Evolutionary conservation across 352 stramenopile genomes (phyloP).

Genomic region (Phytophthora melonis): DNA sequence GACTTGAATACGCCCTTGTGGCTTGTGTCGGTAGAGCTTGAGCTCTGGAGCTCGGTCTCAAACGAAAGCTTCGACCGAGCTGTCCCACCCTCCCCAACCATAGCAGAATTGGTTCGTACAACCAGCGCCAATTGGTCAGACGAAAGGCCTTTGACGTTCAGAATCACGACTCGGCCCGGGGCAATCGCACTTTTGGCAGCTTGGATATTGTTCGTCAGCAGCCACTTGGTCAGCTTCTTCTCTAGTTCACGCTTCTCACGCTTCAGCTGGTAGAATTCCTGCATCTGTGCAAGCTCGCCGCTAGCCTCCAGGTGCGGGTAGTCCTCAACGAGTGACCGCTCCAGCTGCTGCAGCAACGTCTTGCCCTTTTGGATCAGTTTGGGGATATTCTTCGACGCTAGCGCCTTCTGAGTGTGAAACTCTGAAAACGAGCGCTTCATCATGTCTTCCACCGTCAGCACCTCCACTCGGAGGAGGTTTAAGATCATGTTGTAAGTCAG

Average conservation of each 20-base stretch:
- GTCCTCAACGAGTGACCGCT: slow-evolving; percentile 60
- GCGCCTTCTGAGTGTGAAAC: slow-evolving; percentile 94
- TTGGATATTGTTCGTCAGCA: slow-evolving; percentile 73
- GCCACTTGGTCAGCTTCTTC: slow-evolving; percentile 76
- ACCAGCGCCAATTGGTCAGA: slow-evolving; percentile 70
- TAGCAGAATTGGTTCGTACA: slow-evolving; percentile 55
- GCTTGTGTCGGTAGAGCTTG: slow-evolving; percentile 14
- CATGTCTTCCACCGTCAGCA: slow-evolving; percentile 94
- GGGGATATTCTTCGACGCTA: slow-evolving; percentile 82
- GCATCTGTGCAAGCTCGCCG: slow-evolving; percentile 69
- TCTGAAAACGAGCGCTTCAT: slow-evolving; percentile 98
- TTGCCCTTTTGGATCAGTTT: slow-evolving; percentile 76
- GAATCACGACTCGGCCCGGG: slow-evolving; percentile 61
- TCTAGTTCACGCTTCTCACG: slow-evolving; percentile 76
- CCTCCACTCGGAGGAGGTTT: slow-evolving; percentile 94
- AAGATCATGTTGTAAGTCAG: slow-evolving; percentile 99
- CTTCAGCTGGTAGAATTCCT: slow-evolving; percentile 77
- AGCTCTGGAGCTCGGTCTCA: slow-evolving; percentile 40
- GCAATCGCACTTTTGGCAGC: slow-evolving; percentile 71
- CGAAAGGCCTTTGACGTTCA: slow-evolving; percentile 77
- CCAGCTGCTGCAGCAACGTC: slow-evolving; percentile 58
- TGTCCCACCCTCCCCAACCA: slow-evolving; percentile 31
- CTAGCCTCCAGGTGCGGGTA: slow-evolving; percentile 69
- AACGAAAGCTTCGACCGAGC: slow-evolving; percentile 60
- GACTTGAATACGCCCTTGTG: slow-evolving; percentile 74